A percentile compares a stretch with the other conserved stretches of the same genome.
phyloP scores from a whole-genome alignment of 2,329 filamentous ascomycete species.

The Exophiala aquamarina region DNA sequence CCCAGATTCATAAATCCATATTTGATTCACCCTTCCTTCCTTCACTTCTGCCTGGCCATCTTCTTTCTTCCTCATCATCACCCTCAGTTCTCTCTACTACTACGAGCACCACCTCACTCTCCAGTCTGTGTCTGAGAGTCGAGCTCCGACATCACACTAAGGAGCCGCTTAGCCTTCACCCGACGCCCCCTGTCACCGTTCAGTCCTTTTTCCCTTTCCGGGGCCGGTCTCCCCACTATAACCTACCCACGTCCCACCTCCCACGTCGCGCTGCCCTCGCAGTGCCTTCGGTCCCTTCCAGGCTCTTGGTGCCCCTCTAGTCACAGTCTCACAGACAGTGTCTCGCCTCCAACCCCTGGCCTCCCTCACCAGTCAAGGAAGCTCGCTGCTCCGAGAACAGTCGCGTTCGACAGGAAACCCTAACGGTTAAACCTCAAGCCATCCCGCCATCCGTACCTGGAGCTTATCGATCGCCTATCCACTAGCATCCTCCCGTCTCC shows the following conservation, averaged over 20 bases:
- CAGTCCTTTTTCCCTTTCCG: slow-evolving; percentile 9
- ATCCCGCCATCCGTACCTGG: slow-evolving; percentile 17
- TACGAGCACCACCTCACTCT: too few relatives aligned
- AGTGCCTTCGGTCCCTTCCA: too few relatives aligned
- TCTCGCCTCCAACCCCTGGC: background rate
- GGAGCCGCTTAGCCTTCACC: background rate
- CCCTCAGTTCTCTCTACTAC: too few relatives aligned
- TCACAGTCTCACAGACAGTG: background rate
- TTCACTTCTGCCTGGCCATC: slow-evolving; percentile 3
- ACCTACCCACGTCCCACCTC: background rate
- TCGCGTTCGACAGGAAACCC: slow-evolving; percentile 17
- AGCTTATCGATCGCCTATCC: slow-evolving; percentile 26
- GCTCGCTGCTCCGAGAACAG: slow-evolving; percentile 4
- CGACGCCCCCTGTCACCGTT: slow-evolving; percentile 5
- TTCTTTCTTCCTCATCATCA: slow-evolving; percentile 2
- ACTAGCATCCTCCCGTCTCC: slow-evolving; percentile 18
- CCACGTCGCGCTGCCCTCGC: background rate
- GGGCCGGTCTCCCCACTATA: slow-evolving; percentile 19
- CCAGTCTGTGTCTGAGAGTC: slow-evolving; percentile 16
- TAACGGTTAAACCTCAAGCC: slow-evolving; percentile 17
- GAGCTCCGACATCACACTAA: slow-evolving; percentile 3
- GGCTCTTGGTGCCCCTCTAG: background rate
- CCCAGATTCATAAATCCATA: slow-evolving; percentile 15
- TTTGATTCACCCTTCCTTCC: slow-evolving; percentile 5
- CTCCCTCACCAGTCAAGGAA: background rate